Evolutionary conservation across 2,329 filamentous ascomycete species (phyloP).

Genomic region (Sporothrix mexicana): DNA sequence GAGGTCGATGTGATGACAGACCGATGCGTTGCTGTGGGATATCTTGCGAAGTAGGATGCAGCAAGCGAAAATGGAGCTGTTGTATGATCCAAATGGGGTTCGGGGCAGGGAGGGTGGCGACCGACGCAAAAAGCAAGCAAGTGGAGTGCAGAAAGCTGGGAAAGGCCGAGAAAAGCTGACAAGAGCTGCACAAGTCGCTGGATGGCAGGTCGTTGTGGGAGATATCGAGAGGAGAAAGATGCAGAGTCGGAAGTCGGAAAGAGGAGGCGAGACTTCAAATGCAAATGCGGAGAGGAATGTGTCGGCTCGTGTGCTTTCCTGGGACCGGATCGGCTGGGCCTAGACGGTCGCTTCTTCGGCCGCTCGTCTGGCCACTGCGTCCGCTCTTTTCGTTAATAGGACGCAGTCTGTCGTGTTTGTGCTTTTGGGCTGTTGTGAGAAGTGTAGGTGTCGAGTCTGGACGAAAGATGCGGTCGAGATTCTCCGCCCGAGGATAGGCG

Average conservation of each 20-base stretch:
- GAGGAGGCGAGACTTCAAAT: constrained; percentile 6
- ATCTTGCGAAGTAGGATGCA: neutral
- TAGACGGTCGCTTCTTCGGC: constrained; percentile 1
- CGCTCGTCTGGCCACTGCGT: neutral
- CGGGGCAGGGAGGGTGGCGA: neutral
- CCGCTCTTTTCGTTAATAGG: neutral
- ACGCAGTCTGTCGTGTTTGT: neutral
- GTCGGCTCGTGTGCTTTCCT: constrained; percentile 3
- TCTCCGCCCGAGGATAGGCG: constrained; percentile 25
- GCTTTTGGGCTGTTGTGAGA: neutral
- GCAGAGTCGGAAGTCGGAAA: neutral
- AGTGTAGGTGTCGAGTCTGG: neutral
- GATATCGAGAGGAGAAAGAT: neutral
- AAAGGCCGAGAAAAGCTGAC: neutral
- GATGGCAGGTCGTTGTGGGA: neutral
- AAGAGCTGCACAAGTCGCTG: neutral
- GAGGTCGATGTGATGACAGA: neutral
- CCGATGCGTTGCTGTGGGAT: neutral
- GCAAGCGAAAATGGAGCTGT: neutral
- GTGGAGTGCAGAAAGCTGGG: neutral
- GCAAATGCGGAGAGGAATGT: constrained; percentile 11
- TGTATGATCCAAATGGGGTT: neutral
- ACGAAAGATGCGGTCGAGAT: neutral
- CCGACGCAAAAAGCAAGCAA: neutral
- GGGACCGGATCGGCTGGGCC: constrained; percentile 10